Evolutionary conservation across 495 filamentous ascomycete species (phyloP), one percentile per base, ranked within the genome.

Genomic region (Hypoxylon trugodes): DNA sequence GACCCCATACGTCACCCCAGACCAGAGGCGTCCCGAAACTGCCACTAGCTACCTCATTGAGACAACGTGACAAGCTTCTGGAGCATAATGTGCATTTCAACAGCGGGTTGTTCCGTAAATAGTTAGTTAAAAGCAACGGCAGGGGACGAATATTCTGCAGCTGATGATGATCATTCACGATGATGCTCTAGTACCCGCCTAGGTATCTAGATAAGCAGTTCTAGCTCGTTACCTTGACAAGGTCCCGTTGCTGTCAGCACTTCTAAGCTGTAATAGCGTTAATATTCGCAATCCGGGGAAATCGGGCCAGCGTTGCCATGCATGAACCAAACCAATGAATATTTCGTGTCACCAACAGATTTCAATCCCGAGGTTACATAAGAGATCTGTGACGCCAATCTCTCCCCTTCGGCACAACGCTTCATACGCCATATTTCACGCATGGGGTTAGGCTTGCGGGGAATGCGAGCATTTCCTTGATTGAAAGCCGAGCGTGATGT

Each of bases 301-400:
- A 19, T 9, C 13, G 24, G 2, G 2, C 26, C 15, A 5, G 26
- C 33, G 28, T 49, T 22, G 33, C 33, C 45, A 46, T 61, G 41
- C 58, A 61, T 53, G 49, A 41, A 54, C 42, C 35, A 41, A 45
- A 45, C 6, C 16, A 37, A 45, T 13, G 40, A 32, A 4, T 30
- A 33, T 3, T 7, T 30, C 9, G 24, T 13, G 6, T 25, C 30
- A 26, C 4, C 24, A 19, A 7, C 21, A 43, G 38, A 9, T 50
- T 13, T 18, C 42, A 40, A 38, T 22, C 52, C 21, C 53, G 4
- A 9, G 3, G 47, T 46, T 52, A 52, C 57, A 46, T 47, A 36
- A n/a, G 2, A 45, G 57, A 60, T 60, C 57, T 52, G 15, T 45
- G 28, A 33, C 37, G 26, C 26, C 19, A 51, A 50, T 49, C 43